A percentile compares a stretch with the other conserved stretches of the same genome.
Conservation (phyloP, 306 rosid genomes). For the Oemleria cerasiformis region DNA sequence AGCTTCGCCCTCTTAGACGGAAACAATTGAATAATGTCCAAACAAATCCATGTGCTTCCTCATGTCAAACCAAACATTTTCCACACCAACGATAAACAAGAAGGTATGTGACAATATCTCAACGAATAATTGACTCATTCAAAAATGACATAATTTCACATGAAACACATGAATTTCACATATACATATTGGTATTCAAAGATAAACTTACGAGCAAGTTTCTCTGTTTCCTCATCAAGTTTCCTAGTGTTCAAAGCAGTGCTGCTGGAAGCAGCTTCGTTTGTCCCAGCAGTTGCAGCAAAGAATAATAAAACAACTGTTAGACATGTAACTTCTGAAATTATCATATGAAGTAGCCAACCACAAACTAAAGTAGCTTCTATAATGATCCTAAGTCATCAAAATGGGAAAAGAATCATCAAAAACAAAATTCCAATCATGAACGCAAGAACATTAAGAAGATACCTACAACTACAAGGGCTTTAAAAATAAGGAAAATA, state of each 20-base stretch:
- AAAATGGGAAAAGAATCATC: no score
- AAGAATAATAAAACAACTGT: slow-evolving; percentile 1
- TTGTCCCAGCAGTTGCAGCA: slow-evolving; percentile 72
- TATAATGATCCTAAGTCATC: no score
- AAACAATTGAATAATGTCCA: background rate
- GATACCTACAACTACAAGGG: no score
- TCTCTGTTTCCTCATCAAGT: slow-evolving; percentile 85
- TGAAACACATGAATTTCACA: background rate
- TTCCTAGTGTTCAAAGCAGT: slow-evolving; percentile 82
- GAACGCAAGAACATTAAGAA: no score
- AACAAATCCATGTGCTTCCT: no score
- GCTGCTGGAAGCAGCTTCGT: slow-evolving; percentile 78
- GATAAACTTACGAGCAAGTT: slow-evolving; percentile 60
- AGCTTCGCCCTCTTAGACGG: background rate
- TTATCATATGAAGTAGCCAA: background rate
- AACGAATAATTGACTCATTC: no score
- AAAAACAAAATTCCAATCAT: no score
- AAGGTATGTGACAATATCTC: no score
- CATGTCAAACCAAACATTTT: background rate
- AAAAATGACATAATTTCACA: no score
- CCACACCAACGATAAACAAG: background rate
- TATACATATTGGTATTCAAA: background rate
- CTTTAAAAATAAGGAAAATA: no score
- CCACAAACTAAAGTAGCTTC: background rate
- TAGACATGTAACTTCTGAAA: background rate